Evolutionary conservation across 176 grass and related monocot species (phyloP).

Genomic region (Hsuehochloa calcarea): DNA sequence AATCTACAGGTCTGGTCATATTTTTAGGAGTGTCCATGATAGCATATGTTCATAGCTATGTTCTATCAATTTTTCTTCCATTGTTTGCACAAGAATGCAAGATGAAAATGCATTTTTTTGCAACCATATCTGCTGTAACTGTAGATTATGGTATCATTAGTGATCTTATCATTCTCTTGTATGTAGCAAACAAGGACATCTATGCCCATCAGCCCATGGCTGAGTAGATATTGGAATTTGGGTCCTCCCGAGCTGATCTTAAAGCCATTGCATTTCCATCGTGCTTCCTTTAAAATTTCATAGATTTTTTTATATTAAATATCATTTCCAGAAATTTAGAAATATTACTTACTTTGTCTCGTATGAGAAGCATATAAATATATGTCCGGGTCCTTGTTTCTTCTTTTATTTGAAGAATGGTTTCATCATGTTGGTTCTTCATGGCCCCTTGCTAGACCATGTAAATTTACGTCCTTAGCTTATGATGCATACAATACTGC

Average conservation of each 20-base stretch:
- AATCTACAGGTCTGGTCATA: slow-evolving; percentile 59
- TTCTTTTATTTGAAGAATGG: background rate
- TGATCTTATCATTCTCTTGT: background rate
- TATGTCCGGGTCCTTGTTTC: background rate
- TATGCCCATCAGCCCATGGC: background rate
- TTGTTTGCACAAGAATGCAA: background rate
- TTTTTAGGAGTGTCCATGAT: slow-evolving; percentile 45
- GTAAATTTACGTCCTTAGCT: background rate
- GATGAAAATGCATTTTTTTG: background rate
- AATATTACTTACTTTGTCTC: background rate
- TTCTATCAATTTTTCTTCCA: slow-evolving; percentile 3
- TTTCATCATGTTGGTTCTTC: background rate
- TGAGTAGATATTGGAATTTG: background rate
- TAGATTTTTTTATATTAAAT: background rate
- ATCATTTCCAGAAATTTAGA: background rate
- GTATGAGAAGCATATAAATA: background rate
- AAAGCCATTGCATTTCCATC: background rate
- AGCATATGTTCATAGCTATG: slow-evolving; percentile 18
- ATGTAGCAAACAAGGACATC: background rate
- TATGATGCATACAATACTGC: background rate
- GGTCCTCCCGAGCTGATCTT: background rate
- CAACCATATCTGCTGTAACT: background rate
- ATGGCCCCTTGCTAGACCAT: background rate
- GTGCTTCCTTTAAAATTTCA: background rate
- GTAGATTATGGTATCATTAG: no score